phyloP scores from a whole-genome alignment of 257 asterid species.

The Nicotiana paniculata region DNA sequence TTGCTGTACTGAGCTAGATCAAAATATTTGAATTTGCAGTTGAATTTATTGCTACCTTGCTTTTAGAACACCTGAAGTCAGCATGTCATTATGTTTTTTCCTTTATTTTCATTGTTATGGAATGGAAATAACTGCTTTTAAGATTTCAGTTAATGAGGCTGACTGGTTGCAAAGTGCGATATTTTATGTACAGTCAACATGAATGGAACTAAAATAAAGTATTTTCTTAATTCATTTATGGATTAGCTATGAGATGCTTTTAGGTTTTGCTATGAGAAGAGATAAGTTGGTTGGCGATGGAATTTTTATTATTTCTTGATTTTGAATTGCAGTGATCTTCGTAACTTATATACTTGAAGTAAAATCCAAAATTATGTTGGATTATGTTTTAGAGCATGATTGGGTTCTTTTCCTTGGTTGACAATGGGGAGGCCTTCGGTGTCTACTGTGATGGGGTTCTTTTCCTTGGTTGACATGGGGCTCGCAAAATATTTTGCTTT shows the following conservation, averaged over 20 bases:
- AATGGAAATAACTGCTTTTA: neutral
- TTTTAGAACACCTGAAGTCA: neutral
- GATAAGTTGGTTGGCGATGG: neutral
- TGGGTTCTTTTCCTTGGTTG: no score
- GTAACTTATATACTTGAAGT: neutral
- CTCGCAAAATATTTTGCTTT: neutral
- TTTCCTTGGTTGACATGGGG: neutral
- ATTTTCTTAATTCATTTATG: neutral
- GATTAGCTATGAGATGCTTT: neutral
- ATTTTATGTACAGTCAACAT: neutral
- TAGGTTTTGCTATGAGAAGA: neutral
- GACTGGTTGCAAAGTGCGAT: neutral
- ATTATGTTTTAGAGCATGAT: neutral
- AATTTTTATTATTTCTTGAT: neutral
- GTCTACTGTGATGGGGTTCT: neutral
- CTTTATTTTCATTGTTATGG: neutral
- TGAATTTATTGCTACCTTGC: neutral
- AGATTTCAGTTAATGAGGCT: neutral
- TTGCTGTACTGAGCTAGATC: neutral
- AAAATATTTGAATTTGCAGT: neutral
- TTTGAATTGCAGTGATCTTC: neutral
- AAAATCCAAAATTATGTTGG: neutral
- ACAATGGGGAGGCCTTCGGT: no score
- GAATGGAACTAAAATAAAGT: neutral
- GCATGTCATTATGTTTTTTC: neutral